Percentiles rank a stretch among this genome's conserved stretches.
Conservation (phyloP, 2,329 filamentous ascomycete species). For the Geosmithia putterillii region DNA sequence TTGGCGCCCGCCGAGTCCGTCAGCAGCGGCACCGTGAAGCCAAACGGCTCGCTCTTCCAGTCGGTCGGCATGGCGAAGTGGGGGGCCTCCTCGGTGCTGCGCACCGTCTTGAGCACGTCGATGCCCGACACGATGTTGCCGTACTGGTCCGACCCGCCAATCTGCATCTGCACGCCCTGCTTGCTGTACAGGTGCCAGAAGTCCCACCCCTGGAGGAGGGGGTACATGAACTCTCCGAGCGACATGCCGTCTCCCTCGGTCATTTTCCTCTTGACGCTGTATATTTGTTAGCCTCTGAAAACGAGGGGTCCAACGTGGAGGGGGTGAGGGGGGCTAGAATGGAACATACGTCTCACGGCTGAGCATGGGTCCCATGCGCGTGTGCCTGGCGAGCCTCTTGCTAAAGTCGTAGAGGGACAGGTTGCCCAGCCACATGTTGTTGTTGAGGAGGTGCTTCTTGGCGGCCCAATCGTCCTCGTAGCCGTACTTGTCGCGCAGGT, state of each 20-base stretch:
- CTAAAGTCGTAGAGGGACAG: slow-evolving; percentile 64
- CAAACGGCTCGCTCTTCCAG: slow-evolving; percentile 51
- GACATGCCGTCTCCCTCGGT: slow-evolving; percentile 86
- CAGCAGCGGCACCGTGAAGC: slow-evolving; percentile 82
- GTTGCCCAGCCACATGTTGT: slow-evolving; percentile 70
- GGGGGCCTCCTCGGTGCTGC: slow-evolving; percentile 40
- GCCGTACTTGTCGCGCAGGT: slow-evolving; percentile 51
- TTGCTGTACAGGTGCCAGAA: slow-evolving; percentile 77
- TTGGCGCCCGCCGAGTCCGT: slow-evolving; percentile 79
- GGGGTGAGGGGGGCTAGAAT: slow-evolving; percentile 21
- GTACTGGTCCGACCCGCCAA: slow-evolving; percentile 91
- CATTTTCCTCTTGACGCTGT: slow-evolving; percentile 65
- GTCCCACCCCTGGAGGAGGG: slow-evolving; percentile 89
- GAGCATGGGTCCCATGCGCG: slow-evolving; percentile 78
- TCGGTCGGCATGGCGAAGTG: slow-evolving; percentile 22
- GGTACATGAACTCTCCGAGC: slow-evolving; percentile 85
- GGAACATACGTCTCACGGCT: slow-evolving; percentile 61
- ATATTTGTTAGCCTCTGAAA: neutral
- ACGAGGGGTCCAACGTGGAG: neutral
- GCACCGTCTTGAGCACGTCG: slow-evolving; percentile 68
- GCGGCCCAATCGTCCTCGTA: slow-evolving; percentile 52
- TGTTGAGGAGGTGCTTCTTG: slow-evolving; percentile 61
- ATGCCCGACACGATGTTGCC: slow-evolving; percentile 91
- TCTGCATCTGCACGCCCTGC: slow-evolving; percentile 65
- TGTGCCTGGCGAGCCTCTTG: slow-evolving; percentile 56